Evolutionary conservation across 768 basidiomycete species (phyloP), one percentile per base, ranked within the genome.

Genomic region (Hericium rajendrae): DNA sequence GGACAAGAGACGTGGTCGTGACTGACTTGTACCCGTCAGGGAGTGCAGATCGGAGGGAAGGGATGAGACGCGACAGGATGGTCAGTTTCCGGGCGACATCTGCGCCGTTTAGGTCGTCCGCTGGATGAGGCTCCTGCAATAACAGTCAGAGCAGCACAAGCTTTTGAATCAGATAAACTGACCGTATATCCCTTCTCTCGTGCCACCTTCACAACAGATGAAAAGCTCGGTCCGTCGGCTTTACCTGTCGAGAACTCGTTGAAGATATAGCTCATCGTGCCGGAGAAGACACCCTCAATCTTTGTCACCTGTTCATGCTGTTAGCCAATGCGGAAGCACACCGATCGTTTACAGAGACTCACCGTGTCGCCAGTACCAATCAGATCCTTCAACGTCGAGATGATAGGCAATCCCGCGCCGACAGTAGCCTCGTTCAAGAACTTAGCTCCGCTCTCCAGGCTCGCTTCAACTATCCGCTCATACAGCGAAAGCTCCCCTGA

Each of bases 181-280:
- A 22, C 22, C 22, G 97, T 99, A 72, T 94, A 99, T 1, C 97
- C 97, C 64, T 91, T 90, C 66, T 90, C 88, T 51, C 91, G 86
- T 4, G 97, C 97, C 39, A 84, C 70, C 58, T 81, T 81, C 56
- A 99, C 95, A 38, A 98, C 86, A 24, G 90, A 85, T 4, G 93
- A 95, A 73, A 99, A 98, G 28, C 74, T 73, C 1, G 86, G 85
- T 0, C 86, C 87, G 51, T 80, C 79, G 4, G 83, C 73, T 49
- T 79, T 77, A 1, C 82, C 84, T 4, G 83, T 85, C 2, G 90
- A 86, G 74, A 94, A 91, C 60, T 93, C 85, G 74, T 98, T 98
- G 80, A 99, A 99, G 74, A 99, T 98, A 75, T 98, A 99, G 68
- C 88, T 92, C 78, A 99, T 83, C 2, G 97, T 99, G 9, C 97